These are phyloP conservation scores for Endocalyx cinctus DNA, from an alignment of 2,329 filamentous ascomycete species.

Conservation along the genomic window DNA sequence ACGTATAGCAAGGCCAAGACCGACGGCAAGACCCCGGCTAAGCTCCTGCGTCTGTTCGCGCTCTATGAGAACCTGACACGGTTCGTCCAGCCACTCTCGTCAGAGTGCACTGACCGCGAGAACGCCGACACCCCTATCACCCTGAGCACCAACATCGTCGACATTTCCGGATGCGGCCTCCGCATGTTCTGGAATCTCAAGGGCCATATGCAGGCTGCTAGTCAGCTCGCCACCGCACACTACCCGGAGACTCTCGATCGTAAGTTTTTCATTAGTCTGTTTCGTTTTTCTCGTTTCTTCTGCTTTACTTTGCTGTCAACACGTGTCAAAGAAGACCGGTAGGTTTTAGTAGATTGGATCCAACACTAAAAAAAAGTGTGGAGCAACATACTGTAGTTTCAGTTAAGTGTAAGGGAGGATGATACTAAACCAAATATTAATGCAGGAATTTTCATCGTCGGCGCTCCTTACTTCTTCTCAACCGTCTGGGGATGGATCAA, in stretches of 20 bases:
- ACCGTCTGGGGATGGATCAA: constrained; percentile 95
- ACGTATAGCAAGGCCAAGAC: constrained; percentile 54
- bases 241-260: constrained; percentile 92
- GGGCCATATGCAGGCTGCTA: constrained; percentile 88
- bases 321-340: no score
- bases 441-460: constrained; percentile 65
- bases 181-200: constrained; percentile 97
- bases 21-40: constrained; percentile 64
- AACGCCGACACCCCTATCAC: constrained; percentile 81
- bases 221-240: constrained; percentile 81
- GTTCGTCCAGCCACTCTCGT: constrained; percentile 82
- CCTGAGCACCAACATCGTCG: constrained; percentile 90
- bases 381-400: no score
- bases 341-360: no score
- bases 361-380: no score
- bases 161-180: constrained; percentile 80
- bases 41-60: constrained; percentile 81
- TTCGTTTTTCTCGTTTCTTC: not conserved
- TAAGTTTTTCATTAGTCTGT: constrained; percentile 40
- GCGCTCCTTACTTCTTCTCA: constrained; percentile 84
- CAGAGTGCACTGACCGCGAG: constrained; percentile 66
- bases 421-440: no score
- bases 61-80: constrained; percentile 89
- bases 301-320: not conserved
- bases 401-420: not conserved